Evolutionary conservation across 1,284 basidiomycete species (phyloP).

Genomic region (Ustanciosporium gigantosporum): DNA sequence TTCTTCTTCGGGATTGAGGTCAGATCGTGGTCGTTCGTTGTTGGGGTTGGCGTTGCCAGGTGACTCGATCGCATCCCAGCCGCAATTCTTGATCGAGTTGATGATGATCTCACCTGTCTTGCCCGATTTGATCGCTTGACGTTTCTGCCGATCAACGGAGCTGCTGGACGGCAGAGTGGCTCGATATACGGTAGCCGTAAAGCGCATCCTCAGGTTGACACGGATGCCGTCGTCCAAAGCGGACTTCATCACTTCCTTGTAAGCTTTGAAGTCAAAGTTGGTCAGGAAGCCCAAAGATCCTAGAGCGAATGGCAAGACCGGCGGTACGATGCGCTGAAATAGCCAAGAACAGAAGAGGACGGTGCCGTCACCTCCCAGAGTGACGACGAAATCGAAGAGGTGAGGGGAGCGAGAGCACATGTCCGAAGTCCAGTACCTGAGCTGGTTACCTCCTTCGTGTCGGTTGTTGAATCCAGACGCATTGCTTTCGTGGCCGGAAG

Average conservation of each 20-base stretch:
- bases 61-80: conserved; percentile 55
- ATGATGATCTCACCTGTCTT: conserved; percentile 59
- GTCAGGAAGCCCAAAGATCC: conserved; percentile 98
- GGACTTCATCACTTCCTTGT: conserved; percentile 83
- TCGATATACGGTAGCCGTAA: conserved; percentile 92
- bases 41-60: conserved; percentile 3
- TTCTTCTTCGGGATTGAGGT: not conserved
- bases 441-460: conserved; percentile 71
- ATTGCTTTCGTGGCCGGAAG: conserved; percentile 21
- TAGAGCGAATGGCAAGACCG: conserved; percentile 94
- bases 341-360: conserved; percentile 99
- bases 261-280: conserved; percentile 92
- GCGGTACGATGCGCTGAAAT: conserved; percentile 96
- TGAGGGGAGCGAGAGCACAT: conserved; percentile 92
- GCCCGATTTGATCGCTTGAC: conserved; percentile 51
- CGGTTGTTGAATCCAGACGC: conserved; percentile 7
- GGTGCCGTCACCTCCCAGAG: conserved; percentile 93
- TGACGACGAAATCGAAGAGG: conserved; percentile 96
- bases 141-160: conserved; percentile 38
- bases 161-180: conserved; percentile 37
- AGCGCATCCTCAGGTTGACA: conserved; percentile 97
- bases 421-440: conserved; percentile 94
- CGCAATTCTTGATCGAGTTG: conserved; percentile 50
- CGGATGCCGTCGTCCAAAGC: conserved; percentile 91
- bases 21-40: not conserved